phyloP scores from a whole-genome alignment of 805 yeast genomes.

The Lachancea mirantina region DNA sequence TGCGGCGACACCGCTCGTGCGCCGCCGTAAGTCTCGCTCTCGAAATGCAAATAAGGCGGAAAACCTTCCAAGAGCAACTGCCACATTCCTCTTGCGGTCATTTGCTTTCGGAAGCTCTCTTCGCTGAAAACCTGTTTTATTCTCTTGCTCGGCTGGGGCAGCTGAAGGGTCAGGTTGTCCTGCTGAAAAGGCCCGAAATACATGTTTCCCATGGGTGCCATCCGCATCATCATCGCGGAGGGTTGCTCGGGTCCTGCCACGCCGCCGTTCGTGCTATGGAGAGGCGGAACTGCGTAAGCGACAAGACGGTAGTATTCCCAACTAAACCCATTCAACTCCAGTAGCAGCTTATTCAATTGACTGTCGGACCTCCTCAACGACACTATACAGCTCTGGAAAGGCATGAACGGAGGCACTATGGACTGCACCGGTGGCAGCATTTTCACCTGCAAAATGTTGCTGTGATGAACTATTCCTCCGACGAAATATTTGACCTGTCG shows the following conservation, averaged over 20 bases:
- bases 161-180: slow-evolving; percentile 4
- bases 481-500: slow-evolving; percentile 28
- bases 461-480: slow-evolving; percentile 29
- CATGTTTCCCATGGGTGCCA: slow-evolving; percentile 8
- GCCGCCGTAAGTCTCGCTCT: slow-evolving; percentile 8
- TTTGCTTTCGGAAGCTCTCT: slow-evolving; percentile 28
- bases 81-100: slow-evolving; percentile 31
- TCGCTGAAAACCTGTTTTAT: slow-evolving; percentile 30
- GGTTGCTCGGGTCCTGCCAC: slow-evolving; percentile 3
- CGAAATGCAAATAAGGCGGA: slow-evolving; percentile 29
- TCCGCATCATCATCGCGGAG: slow-evolving; percentile 7
- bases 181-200: slow-evolving; percentile 4
- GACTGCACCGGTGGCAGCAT: slow-evolving; percentile 28
- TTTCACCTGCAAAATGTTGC: slow-evolving; percentile 25
- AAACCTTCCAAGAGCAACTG: slow-evolving; percentile 27
- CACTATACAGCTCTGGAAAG: slow-evolving; percentile 28
- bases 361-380: slow-evolving; percentile 16
- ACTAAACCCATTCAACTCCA: slow-evolving; percentile 25
- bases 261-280: slow-evolving; percentile 5
- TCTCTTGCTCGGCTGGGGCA: slow-evolving; percentile 13
- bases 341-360: slow-evolving; percentile 20
- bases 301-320: slow-evolving; percentile 29
- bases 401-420: slow-evolving; percentile 28
- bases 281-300: slow-evolving; percentile 22
- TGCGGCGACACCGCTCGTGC: slow-evolving; percentile 3